Evolutionary conservation across 1,284 basidiomycete species (phyloP), one percentile per base, ranked within the genome.

Genomic region (Neolentinus lepideus): DNA sequence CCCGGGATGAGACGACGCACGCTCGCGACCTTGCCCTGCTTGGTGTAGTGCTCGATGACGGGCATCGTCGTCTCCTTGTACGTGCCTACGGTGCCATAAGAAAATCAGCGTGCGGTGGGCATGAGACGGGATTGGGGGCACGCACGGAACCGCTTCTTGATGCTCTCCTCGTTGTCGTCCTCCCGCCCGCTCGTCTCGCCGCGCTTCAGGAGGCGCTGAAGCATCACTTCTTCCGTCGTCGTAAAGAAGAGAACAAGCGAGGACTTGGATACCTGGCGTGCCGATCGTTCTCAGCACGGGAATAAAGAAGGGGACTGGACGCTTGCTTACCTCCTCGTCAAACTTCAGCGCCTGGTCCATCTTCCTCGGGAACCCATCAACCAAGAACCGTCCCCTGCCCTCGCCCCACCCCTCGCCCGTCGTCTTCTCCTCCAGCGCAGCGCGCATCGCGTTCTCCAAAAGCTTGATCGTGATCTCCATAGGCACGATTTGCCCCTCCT

Each of bases 291-390:
- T n/a, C n/a, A n/a, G n/a, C n/a, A n/a, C n/a, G n/a, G n/a, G n/a
- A n/a, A n/a, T n/a, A n/a, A n/a, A n/a, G n/a, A n/a, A n/a, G 24
- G 43, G 35, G 57, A 55, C 57, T 35, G 24, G 35, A 54, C 50
- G 9, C 33, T 12, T 19, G 73, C 83, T 63, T 64, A 95, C 95
- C 52, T 85, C 80, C 66, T 92, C 77, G 67, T 99, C 97, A 67
- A 99, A 99, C 71, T 88, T 88, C 66, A 88, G 63, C 0, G 96
- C 96, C 74, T 99, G 97, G 71, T 99, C 97, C 93, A 99, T 94
- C 79, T 98, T 93, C 59, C 97, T 82, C 48, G 97, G 97, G 76
- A 99, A 99, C 2, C 97, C 97, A 63, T 99, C 97, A 62, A 99
- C 88, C 60, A 99, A 79, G 79, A 99, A 99, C 51, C 93, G 84